Evolutionary conservation across 2,329 filamentous ascomycete genomes (phyloP).

Genomic region (Parascedosporium putredinis): DNA sequence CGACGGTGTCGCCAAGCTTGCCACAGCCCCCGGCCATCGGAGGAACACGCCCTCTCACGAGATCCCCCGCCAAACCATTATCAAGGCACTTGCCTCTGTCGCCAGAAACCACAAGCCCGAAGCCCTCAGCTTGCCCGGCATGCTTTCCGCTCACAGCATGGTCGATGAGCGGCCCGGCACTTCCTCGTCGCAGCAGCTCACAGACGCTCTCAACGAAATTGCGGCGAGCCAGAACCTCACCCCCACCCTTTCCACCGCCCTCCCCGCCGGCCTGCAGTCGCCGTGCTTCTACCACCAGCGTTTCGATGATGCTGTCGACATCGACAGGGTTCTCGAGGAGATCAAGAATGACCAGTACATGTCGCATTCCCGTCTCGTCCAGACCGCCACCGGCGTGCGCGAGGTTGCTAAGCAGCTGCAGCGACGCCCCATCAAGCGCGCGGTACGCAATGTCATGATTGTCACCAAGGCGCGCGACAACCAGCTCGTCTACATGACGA

Average conservation of each 20-base stretch:
- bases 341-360: conserved; percentile 81
- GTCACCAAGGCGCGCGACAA: conserved; percentile 97
- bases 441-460: conserved; percentile 93
- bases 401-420: conserved; percentile 95
- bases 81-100: conserved; percentile 68
- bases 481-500: conserved; percentile 76
- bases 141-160: conserved; percentile 38
- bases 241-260: conserved; percentile 24
- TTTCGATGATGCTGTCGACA: conserved; percentile 92
- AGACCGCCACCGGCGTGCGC: conserved; percentile 88
- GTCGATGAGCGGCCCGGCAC: conserved; percentile 28
- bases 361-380: conserved; percentile 86
- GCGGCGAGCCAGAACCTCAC: conserved; percentile 24
- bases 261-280: conserved; percentile 63
- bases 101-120: conserved; percentile 51
- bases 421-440: conserved; percentile 80
- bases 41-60: conserved; percentile 50
- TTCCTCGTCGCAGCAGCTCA: conserved; percentile 50
- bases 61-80: conserved; percentile 68
- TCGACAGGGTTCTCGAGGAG: conserved; percentile 89
- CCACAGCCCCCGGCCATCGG: conserved; percentile 25
- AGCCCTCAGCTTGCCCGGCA: conserved; percentile 49
- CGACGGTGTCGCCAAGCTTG: background rate
- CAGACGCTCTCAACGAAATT: conserved; percentile 47
- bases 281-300: conserved; percentile 97